Percentiles rank a stretch among this genome's conserved stretches.
Conservation (phyloP, 2,329 filamentous ascomycete genomes). For the Diaporthe ampelina region DNA sequence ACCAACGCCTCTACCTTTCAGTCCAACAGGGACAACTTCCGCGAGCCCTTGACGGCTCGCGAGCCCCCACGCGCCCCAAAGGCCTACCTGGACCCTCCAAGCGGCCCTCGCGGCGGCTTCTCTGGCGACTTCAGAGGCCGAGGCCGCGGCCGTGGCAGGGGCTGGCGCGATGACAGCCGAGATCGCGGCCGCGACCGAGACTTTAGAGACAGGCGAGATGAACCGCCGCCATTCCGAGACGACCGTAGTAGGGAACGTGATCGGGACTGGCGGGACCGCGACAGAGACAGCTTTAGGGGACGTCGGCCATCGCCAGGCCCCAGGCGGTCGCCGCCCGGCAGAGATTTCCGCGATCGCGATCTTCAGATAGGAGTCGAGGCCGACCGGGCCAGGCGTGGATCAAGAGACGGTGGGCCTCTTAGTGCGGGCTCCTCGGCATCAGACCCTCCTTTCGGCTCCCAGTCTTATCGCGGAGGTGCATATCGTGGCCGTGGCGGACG, state of each 20-base stretch:
- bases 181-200: slow-evolving; percentile 73
- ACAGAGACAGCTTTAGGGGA: slow-evolving; percentile 68
- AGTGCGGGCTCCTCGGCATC: slow-evolving; percentile 80
- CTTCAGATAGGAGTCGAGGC: slow-evolving; percentile 75
- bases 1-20: slow-evolving; percentile 72
- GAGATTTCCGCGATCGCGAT: slow-evolving; percentile 74
- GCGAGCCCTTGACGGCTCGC: slow-evolving; percentile 67
- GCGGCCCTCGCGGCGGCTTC: slow-evolving; percentile 77
- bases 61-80: slow-evolving; percentile 88
- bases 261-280: slow-evolving; percentile 65
- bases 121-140: slow-evolving; percentile 74
- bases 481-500: slow-evolving; percentile 68
- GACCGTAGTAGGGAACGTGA: slow-evolving; percentile 73
- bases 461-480: slow-evolving; percentile 68
- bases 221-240: slow-evolving; percentile 65
- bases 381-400: slow-evolving; percentile 76
- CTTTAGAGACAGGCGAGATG: slow-evolving; percentile 68
- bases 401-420: slow-evolving; percentile 76
- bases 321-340: slow-evolving; percentile 74
- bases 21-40: slow-evolving; percentile 69
- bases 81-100: slow-evolving; percentile 79
- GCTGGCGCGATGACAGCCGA: slow-evolving; percentile 74
- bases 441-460: slow-evolving; percentile 72
- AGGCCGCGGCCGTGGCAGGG: slow-evolving; percentile 67
- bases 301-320: slow-evolving; percentile 72